Evolutionary conservation across 2,329 filamentous ascomycete genomes (phyloP).

Genomic region (Colletotrichum limetticola): DNA sequence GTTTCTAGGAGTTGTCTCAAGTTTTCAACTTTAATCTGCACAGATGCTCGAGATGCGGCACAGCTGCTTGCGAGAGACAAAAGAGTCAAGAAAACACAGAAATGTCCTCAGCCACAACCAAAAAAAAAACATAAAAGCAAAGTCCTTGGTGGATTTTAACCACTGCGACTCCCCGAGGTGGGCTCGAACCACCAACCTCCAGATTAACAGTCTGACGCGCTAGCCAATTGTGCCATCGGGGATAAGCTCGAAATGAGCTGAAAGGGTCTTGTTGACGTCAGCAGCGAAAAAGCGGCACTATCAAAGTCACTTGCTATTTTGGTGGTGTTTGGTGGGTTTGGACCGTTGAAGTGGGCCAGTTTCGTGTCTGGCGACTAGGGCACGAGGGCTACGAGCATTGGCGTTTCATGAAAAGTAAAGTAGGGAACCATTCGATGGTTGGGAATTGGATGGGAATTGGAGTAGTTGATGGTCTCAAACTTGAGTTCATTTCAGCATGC

Average conservation of each 20-base stretch:
- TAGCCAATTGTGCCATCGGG: conserved; percentile 37
- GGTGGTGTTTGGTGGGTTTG: background rate
- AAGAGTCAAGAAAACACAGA: background rate
- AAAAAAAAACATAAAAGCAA: background rate
- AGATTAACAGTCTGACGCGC: conserved; percentile 37
- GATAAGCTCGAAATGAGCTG: conserved; percentile 24
- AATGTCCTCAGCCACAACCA: background rate
- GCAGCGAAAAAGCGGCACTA: fast-evolving
- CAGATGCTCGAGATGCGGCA: background rate
- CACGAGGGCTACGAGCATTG: background rate
- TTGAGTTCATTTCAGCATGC: too few relatives aligned
- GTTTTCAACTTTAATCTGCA: too few relatives aligned
- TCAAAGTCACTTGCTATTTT: background rate
- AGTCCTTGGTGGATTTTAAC: background rate
- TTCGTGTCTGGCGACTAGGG: background rate
- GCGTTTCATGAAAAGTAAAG: background rate
- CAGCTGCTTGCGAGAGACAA: too few relatives aligned
- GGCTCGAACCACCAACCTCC: conserved; percentile 36
- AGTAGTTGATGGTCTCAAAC: too few relatives aligned
- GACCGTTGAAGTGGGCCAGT: background rate
- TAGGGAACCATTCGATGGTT: background rate
- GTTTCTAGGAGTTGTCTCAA: background rate
- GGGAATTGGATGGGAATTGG: background rate
- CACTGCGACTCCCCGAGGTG: conserved; percentile 31
- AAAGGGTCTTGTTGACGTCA: background rate